Evolutionary conservation across 2,329 filamentous ascomycete genomes (phyloP), one percentile per base, ranked within the genome.

Genomic region (Neonectria sp.): DNA sequence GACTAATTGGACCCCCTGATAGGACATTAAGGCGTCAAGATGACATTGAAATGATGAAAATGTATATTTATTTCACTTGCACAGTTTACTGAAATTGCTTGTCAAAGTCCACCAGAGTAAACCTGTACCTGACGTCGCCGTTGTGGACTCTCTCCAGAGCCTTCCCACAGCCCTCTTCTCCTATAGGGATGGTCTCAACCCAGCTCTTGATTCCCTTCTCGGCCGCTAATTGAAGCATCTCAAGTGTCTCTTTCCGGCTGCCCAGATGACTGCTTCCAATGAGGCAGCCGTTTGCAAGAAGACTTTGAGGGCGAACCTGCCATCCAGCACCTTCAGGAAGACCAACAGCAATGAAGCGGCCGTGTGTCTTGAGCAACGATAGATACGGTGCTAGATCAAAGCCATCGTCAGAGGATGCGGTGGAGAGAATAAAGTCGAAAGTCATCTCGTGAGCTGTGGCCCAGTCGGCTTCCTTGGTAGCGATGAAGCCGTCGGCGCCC

Each of bases 311-410:
- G 66, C 81, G 82, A 66, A 91, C 84, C n/a, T 59, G 56, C n/a
- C 60, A 67, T 4, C 63, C 66, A n/a, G 65, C 61, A 13, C 85
- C 82, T 73, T 92, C 90, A 0, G 90, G 90, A 1, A 87, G 86
- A 17, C 90, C 90, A 55, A 92, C 84, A 77, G 91, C 88, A 60
- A 92, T 86, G 76, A 91, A 90, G 17, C 82, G 83, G 11, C 90
- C 90, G 64, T 88, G 84, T 9, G 84, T 80, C 65, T 86, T 83
- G 31, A 92, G 81, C 8, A 92, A 79, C 15, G 82, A 78, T 61
- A 92, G 81, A 78, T 92, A 92, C 49, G 85, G 79, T 53, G 79
- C 78, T 13, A 92, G 76, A 0, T 90, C 90, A 87, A 92, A 90
- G 8, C 62, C 66, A 5, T 69, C 63, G 37, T 64, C 33, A 3